Evolutionary conservation across 345 rosid genomes (phyloP).

Genomic region (Salix arbutifolia): DNA sequence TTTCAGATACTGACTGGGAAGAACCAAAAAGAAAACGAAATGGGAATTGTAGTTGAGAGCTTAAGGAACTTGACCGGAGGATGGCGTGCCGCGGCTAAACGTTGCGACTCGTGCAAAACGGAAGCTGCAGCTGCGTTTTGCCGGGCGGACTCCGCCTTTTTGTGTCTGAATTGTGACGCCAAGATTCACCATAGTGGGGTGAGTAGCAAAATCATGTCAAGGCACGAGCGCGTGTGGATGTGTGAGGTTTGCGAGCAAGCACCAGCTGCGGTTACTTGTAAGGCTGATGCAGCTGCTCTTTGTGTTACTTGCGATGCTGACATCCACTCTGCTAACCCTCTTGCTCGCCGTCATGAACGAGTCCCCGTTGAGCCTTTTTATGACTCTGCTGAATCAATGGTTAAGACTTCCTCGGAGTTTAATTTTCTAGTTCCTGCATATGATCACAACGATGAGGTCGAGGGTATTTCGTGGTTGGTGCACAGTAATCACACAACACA

Average conservation of each 20-base stretch:
- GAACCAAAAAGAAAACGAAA: conserved; percentile 1
- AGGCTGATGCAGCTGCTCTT: conserved; percentile 43
- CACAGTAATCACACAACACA: conserved; percentile 3
- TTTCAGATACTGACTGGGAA: neutral
- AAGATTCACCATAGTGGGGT: conserved; percentile 23
- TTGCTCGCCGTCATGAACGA: conserved; percentile 39
- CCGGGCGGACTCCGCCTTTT: conserved; percentile 32
- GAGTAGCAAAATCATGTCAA: conserved; percentile 5
- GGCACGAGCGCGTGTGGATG: conserved; percentile 37
- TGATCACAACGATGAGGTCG: conserved; percentile 9
- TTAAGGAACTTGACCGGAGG: conserved; percentile 15
- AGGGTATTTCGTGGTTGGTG: conserved; percentile 22
- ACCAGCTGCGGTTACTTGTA: conserved; percentile 41
- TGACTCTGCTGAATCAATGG: conserved; percentile 19
- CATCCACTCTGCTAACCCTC: conserved; percentile 46
- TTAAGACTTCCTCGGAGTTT: conserved; percentile 13
- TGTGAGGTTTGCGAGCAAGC: conserved; percentile 47
- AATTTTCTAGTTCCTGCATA: conserved; percentile 8
- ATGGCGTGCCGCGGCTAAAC: conserved; percentile 20
- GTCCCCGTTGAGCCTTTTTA: conserved; percentile 38
- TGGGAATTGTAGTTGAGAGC: conserved; percentile 14
- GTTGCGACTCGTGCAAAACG: conserved; percentile 39
- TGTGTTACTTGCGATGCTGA: conserved; percentile 41
- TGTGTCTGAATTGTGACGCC: conserved; percentile 36
- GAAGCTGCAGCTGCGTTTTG: conserved; percentile 31